Conservation (phyloP, 805 yeast genomes). For the Starmerella vitae region DNA sequence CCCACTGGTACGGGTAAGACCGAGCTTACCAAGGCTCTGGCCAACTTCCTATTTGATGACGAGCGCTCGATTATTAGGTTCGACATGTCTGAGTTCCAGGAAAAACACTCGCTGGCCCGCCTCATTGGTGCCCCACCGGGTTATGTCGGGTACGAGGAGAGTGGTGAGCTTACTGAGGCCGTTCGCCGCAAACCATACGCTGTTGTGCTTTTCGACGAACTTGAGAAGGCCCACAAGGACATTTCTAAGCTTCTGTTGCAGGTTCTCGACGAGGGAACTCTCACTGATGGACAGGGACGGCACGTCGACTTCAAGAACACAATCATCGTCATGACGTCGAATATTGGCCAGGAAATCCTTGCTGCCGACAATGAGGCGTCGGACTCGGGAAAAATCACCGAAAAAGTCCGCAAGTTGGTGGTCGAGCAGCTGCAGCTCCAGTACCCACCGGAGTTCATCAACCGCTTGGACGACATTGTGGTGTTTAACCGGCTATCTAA, state of each 20-base stretch:
- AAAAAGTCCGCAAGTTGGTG: slow-evolving; percentile 43
- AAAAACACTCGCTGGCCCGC: slow-evolving; percentile 78
- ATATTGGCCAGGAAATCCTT: slow-evolving; percentile 85
- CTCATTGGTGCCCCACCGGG: slow-evolving; percentile 98
- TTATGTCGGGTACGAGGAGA: slow-evolving; percentile 86
- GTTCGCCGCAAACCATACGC: slow-evolving; percentile 91
- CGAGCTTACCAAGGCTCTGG: slow-evolving; percentile 82
- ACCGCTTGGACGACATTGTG: slow-evolving; percentile 85
- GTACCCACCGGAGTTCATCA: slow-evolving; percentile 92
- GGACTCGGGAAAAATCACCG: slow-evolving; percentile 43
- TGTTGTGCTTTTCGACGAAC: slow-evolving; percentile 85
- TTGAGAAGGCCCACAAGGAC: slow-evolving; percentile 94
- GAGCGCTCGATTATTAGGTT: slow-evolving; percentile 76
- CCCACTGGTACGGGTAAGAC: slow-evolving; percentile 99
- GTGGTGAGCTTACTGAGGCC: slow-evolving; percentile 92
- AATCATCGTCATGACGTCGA: slow-evolving; percentile 90
- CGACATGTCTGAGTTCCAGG: slow-evolving; percentile 98
- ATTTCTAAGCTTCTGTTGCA: slow-evolving; percentile 81
- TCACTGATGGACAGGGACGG: slow-evolving; percentile 91
- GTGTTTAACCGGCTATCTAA: slow-evolving; percentile 85
- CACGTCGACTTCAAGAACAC: slow-evolving; percentile 90
- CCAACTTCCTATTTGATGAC: slow-evolving; percentile 84
- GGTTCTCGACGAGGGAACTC: slow-evolving; percentile 86
- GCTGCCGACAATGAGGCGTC: slow-evolving; percentile 42
- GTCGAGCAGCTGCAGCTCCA: slow-evolving; percentile 51